Percentiles rank a stretch among this genome's conserved stretches.
Evolutionary conservation across 371 early-diverging fungal genomes (phyloP).

Genomic region (Mortierella sp.): DNA sequence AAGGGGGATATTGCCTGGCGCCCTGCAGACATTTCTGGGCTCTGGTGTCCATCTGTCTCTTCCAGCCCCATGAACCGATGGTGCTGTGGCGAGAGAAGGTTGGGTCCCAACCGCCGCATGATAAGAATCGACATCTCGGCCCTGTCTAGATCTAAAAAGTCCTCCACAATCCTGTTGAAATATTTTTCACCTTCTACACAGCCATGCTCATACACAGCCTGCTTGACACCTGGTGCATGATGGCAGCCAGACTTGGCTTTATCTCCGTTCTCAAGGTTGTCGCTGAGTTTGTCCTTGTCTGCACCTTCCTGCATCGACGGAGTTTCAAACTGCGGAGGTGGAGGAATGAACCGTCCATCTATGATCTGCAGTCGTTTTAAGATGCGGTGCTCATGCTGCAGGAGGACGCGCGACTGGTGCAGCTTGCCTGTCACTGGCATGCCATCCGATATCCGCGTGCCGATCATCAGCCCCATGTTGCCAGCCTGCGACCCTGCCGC

Average conservation of each 20-base stretch:
- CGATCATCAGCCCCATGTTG: constrained; percentile 45
- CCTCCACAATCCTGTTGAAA: constrained; percentile 47
- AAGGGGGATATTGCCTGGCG: constrained; percentile 25
- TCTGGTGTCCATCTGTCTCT: constrained; percentile 36
- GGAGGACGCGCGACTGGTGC: constrained; percentile 30
- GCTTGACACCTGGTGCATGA: neutral
- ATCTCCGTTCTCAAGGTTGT: neutral
- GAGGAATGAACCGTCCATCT: constrained; percentile 16
- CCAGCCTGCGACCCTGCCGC: constrained; percentile 46
- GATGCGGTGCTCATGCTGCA: constrained; percentile 49
- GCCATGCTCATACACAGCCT: constrained; percentile 22
- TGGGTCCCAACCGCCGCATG: constrained; percentile 38
- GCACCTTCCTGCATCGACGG: neutral
- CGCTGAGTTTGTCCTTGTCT: too few species aligned
- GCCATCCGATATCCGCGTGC: constrained; percentile 47
- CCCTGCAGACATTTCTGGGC: neutral
- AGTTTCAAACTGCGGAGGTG: neutral
- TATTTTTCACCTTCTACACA: constrained; percentile 37
- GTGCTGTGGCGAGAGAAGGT: constrained; percentile 34
- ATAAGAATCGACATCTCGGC: constrained; percentile 34
- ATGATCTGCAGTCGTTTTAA: constrained; percentile 34
- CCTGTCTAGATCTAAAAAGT: constrained; percentile 45
- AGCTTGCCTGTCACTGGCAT: constrained; percentile 31
- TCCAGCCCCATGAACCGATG: constrained; percentile 36
- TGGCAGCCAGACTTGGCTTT: neutral